Conservation (phyloP, 805 yeast genomes). For the Zygosaccharomyces pseudorouxii region DNA sequence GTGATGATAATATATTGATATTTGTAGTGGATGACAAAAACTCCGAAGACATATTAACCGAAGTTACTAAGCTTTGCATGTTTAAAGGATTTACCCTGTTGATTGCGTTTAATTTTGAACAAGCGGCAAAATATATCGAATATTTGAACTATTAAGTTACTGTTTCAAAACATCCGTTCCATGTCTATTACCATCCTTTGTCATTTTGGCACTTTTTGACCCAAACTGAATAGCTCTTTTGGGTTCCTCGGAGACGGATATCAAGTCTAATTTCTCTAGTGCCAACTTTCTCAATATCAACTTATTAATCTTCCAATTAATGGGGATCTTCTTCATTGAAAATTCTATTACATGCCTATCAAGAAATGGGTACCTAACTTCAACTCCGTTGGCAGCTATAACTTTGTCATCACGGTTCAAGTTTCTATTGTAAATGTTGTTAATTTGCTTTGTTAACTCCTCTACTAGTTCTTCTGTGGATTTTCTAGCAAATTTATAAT, state of each 20-base stretch:
- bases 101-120: conserved; percentile 45
- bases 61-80: conserved; percentile 39
- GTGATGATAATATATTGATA: conserved; percentile 49
- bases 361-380: conserved; percentile 80
- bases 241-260: conserved; percentile 61
- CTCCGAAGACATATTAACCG: conserved; percentile 42
- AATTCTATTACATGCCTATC: conserved; percentile 55
- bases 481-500: conserved; percentile 66
- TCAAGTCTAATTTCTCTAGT: conserved; percentile 39
- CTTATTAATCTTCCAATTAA: conserved; percentile 49
- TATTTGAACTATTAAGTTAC: conserved; percentile 26
- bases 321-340: conserved; percentile 46
- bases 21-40: conserved; percentile 64
- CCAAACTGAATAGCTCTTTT: conserved; percentile 98
- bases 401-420: conserved; percentile 91
- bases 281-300: conserved; percentile 63
- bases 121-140: conserved; percentile 45
- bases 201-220: conserved; percentile 88
- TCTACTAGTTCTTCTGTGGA: conserved; percentile 43
- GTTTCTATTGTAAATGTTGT: conserved; percentile 71
- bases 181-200: conserved; percentile 66
- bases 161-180: conserved; percentile 57
- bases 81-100: conserved; percentile 41
- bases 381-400: conserved; percentile 81
- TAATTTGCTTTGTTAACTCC: conserved; percentile 68